Evolutionary conservation across 1,284 basidiomycete species (phyloP).

Genomic region (Volvariella surrecta): DNA sequence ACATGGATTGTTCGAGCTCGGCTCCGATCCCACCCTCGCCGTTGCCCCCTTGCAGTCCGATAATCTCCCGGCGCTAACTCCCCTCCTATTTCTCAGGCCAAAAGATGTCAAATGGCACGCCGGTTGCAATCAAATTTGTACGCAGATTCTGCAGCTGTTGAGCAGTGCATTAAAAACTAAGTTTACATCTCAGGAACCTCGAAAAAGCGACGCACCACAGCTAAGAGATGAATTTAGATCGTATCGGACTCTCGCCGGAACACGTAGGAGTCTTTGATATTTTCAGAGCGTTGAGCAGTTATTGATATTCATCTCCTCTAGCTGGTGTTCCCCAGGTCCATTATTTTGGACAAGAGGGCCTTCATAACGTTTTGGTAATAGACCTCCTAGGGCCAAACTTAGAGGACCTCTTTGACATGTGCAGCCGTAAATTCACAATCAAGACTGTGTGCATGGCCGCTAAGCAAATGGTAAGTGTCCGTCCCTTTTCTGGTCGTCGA

Average conservation of each 20-base stretch:
- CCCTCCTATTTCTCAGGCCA: slow-evolving; percentile 51
- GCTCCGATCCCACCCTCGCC: too few species aligned
- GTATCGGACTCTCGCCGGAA: slow-evolving; percentile 91
- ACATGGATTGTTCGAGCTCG: too few species aligned
- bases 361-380: slow-evolving; percentile 96
- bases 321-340: slow-evolving; percentile 93
- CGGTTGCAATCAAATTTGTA: slow-evolving; percentile 97
- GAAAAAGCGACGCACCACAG: slow-evolving; percentile 95
- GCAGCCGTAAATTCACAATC: slow-evolving; percentile 87
- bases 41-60: too few species aligned
- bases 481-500: slow-evolving; percentile 3
- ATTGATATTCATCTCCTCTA: slow-evolving; percentile 22
- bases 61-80: too few species aligned
- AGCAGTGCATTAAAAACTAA: slow-evolving; percentile 7
- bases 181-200: slow-evolving; percentile 68
- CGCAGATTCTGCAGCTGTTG: slow-evolving; percentile 25
- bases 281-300: too few species aligned
- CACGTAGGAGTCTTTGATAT: slow-evolving; percentile 52
- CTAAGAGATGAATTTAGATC: slow-evolving; percentile 94
- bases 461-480: slow-evolving; percentile 79
- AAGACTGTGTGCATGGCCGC: slow-evolving; percentile 98
- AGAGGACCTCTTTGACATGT: slow-evolving; percentile 96
- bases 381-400: slow-evolving; percentile 90
- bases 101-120: slow-evolving; percentile 91
- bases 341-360: slow-evolving; percentile 96